Conservation (phyloP, 2,329 filamentous ascomycete species). For the Penicillium polonicum region DNA sequence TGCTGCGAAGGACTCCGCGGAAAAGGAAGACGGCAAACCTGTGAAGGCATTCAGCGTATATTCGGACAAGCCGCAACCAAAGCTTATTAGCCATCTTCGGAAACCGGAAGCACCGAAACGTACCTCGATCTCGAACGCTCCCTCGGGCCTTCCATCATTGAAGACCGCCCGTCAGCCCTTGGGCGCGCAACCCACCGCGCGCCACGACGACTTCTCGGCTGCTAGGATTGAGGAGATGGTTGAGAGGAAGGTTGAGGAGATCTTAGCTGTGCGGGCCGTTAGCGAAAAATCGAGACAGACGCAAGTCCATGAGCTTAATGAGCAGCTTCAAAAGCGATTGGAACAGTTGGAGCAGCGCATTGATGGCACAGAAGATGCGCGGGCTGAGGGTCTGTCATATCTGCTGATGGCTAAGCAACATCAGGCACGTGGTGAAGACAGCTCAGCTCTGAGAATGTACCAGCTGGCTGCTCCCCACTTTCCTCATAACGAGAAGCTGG, state of each 20-base stretch:
- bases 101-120: constrained; percentile 48
- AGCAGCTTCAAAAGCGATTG: constrained; percentile 75
- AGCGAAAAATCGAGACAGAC: constrained; percentile 53
- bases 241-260: constrained; percentile 86
- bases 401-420: constrained; percentile 90
- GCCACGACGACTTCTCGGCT: constrained; percentile 59
- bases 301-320: constrained; percentile 59
- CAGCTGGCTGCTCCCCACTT: constrained; percentile 82
- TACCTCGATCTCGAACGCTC: constrained; percentile 39
- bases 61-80: constrained; percentile 61
- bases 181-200: constrained; percentile 30
- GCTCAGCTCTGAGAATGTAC: constrained; percentile 78
- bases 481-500: constrained; percentile 76
- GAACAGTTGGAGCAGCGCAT: constrained; percentile 86
- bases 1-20: constrained; percentile 50
- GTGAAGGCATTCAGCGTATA: constrained; percentile 85
- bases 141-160: constrained; percentile 45
- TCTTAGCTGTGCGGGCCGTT: constrained; percentile 71
- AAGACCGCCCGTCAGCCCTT: constrained; percentile 47
- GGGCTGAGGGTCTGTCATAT: constrained; percentile 79
- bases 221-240: constrained; percentile 87
- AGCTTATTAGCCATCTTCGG: constrained; percentile 45
- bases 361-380: constrained; percentile 70
- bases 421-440: constrained; percentile 77
- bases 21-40: constrained; percentile 65